Conservation (phyloP, 2,329 filamentous ascomycete genomes). For the Blumeriella jaapii region DNA sequence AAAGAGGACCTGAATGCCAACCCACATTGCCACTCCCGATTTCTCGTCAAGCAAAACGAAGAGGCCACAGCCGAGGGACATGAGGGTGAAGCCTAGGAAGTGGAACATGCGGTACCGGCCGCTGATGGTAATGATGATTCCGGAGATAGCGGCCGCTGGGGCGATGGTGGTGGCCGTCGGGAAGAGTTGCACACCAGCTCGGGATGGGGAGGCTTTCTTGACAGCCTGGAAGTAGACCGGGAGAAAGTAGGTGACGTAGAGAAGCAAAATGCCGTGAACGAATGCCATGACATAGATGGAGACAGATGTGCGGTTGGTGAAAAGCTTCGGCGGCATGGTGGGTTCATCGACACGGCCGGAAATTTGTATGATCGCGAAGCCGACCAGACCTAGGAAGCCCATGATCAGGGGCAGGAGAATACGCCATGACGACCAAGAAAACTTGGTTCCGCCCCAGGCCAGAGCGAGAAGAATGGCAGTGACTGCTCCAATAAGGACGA, state of each 20-base stretch:
- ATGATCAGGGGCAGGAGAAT: conserved; percentile 40
- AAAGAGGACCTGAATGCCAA: conserved; percentile 49
- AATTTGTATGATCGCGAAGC: conserved; percentile 43
- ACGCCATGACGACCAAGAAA: conserved; percentile 36
- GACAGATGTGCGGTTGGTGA: conserved; percentile 53
- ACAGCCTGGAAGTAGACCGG: conserved; percentile 63
- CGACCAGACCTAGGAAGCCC: conserved; percentile 42
- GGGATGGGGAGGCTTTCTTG: conserved; percentile 37
- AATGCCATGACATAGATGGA: conserved; percentile 57
- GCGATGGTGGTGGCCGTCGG: conserved; percentile 58
- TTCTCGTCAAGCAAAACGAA: conserved; percentile 49
- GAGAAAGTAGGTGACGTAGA: conserved; percentile 13
- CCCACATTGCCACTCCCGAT: conserved; percentile 41
- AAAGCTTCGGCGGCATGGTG: conserved; percentile 63
- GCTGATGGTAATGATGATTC: conserved; percentile 47
- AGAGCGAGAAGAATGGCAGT: conserved; percentile 77
- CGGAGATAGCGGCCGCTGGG: conserved; percentile 44
- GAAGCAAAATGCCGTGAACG: conserved; percentile 48
- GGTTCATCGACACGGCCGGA: conserved; percentile 45
- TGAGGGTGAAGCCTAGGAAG: conserved; percentile 43
- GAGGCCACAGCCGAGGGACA: conserved; percentile 53
- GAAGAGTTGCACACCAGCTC: conserved; percentile 65
- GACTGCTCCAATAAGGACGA: conserved; percentile 54
- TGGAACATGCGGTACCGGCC: conserved; percentile 53
- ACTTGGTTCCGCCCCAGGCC: conserved; percentile 64